Evolutionary conservation across 805 yeast genomes (phyloP).

Genomic region (Monosporozyma aerobia): DNA sequence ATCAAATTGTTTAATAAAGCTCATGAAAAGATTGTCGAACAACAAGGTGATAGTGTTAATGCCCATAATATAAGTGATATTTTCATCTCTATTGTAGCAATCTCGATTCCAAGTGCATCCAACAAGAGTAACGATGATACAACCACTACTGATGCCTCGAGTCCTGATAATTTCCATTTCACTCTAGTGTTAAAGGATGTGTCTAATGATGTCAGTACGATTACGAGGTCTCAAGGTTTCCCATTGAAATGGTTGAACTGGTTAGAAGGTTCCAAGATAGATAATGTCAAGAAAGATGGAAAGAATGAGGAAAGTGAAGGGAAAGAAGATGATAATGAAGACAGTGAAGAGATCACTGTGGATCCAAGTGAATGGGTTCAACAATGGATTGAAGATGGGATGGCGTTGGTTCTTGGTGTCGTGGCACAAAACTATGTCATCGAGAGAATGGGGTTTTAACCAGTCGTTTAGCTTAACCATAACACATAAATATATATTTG

Average conservation of each 20-base stretch:
- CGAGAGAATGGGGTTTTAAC: conserved; percentile 50
- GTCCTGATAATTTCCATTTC: conserved; percentile 57
- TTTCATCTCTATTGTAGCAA: conserved; percentile 62
- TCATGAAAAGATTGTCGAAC: conserved; percentile 24
- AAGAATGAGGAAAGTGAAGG: background rate
- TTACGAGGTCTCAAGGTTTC: conserved; percentile 79
- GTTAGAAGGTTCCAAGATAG: conserved; percentile 38
- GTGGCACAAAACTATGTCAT: conserved; percentile 87
- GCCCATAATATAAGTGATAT: conserved; percentile 42
- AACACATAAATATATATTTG: background rate
- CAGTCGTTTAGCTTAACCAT: background rate
- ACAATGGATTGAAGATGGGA: conserved; percentile 72
- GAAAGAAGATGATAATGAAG: conserved; percentile 15
- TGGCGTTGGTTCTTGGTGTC: conserved; percentile 72
- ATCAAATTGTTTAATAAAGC: conserved; percentile 36
- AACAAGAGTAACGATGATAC: conserved; percentile 16
- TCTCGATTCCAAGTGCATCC: conserved; percentile 25
- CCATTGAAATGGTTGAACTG: conserved; percentile 90
- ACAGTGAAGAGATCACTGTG: conserved; percentile 37
- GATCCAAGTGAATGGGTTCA: conserved; percentile 79
- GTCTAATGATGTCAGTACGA: conserved; percentile 63
- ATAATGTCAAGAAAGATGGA: conserved; percentile 4
- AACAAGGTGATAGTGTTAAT: conserved; percentile 12
- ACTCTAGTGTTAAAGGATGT: conserved; percentile 69
- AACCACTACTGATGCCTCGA: conserved; percentile 31